phyloP scores from a whole-genome alignment of 139 green algal genomes.

The Coelastrella sp. region DNA sequence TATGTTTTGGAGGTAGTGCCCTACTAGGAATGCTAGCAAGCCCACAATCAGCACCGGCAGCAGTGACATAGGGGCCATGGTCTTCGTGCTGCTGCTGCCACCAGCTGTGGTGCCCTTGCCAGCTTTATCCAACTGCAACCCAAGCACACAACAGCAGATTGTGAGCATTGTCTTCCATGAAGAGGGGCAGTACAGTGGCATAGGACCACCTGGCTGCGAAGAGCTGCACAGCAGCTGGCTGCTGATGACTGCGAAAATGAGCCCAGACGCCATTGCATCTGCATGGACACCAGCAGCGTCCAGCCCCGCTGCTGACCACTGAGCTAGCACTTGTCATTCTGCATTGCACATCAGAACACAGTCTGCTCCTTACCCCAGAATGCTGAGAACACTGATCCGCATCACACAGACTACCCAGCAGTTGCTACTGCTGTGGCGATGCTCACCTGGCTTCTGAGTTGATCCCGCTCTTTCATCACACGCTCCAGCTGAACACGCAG shows the following conservation, averaged over 20 bases:
- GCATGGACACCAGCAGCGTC: not conserved
- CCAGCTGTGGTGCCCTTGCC: not conserved
- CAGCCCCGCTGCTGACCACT: not conserved
- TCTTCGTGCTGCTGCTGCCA: not conserved
- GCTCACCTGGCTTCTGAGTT: conserved; percentile 26
- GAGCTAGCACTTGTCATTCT: no score
- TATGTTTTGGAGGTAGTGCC: conserved; percentile 38
- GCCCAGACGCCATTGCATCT: no score
- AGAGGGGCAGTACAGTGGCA: not conserved
- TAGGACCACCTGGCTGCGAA: no score
- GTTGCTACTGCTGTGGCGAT: not conserved
- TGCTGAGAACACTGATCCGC: no score
- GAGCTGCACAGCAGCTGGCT: no score
- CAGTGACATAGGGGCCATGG: not conserved
- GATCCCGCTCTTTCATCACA: conserved; percentile 19
- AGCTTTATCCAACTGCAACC: conserved; percentile 9
- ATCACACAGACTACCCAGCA: no score
- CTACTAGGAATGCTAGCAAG: conserved; percentile 44
- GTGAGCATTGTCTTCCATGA: not conserved
- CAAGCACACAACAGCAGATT: not conserved
- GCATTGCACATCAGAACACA: no score
- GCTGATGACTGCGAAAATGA: not conserved
- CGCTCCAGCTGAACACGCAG: conserved; percentile 38
- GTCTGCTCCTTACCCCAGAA: no score
- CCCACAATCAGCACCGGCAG: conserved; percentile 45